phyloP scores from a whole-genome alignment of 2,329 filamentous ascomycete species.

The Zymoseptoria brevis region DNA sequence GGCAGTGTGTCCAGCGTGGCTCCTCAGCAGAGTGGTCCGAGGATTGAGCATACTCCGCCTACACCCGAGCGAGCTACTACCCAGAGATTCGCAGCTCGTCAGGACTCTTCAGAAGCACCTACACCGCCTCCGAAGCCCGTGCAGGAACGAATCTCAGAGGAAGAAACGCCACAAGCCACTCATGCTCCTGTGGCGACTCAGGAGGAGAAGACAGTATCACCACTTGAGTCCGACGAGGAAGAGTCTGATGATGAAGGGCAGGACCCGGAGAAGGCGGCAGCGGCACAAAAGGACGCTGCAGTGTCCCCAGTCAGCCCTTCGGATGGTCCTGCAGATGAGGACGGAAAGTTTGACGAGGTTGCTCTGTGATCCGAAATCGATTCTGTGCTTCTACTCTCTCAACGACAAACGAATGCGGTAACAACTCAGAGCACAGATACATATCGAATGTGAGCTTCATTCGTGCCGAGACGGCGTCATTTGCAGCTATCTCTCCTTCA shows the following conservation, averaged over 20 bases:
- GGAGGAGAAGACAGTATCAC: slow-evolving; percentile 11
- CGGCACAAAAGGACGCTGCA: slow-evolving; percentile 3
- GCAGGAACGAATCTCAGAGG: slow-evolving; percentile 16
- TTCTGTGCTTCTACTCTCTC: neutral
- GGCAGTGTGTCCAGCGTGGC: slow-evolving; percentile 23
- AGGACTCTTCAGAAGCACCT: slow-evolving; percentile 5
- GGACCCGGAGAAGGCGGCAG: slow-evolving; percentile 17
- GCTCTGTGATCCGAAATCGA: slow-evolving; percentile 5
- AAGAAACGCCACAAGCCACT: slow-evolving; percentile 19
- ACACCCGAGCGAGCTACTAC: slow-evolving; percentile 38
- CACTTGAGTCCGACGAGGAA: slow-evolving; percentile 10
- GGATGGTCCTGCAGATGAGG: slow-evolving; percentile 16
- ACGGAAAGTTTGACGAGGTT: slow-evolving; percentile 25
- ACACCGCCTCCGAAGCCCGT: slow-evolving; percentile 21
- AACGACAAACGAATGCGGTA: no score
- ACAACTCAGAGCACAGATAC: no score
- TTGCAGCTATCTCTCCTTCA: no score
- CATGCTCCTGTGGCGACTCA: slow-evolving; percentile 25
- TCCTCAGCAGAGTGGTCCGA: slow-evolving; percentile 34
- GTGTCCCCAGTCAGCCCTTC: slow-evolving; percentile 1
- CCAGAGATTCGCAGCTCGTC: slow-evolving; percentile 4
- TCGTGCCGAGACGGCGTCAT: no score
- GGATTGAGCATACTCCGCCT: slow-evolving; percentile 44
- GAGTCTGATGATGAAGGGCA: slow-evolving; percentile 20
- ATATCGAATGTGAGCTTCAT: no score